phyloP scores from a whole-genome alignment of 768 basidiomycete genomes.

The Auricularia cornea region DNA sequence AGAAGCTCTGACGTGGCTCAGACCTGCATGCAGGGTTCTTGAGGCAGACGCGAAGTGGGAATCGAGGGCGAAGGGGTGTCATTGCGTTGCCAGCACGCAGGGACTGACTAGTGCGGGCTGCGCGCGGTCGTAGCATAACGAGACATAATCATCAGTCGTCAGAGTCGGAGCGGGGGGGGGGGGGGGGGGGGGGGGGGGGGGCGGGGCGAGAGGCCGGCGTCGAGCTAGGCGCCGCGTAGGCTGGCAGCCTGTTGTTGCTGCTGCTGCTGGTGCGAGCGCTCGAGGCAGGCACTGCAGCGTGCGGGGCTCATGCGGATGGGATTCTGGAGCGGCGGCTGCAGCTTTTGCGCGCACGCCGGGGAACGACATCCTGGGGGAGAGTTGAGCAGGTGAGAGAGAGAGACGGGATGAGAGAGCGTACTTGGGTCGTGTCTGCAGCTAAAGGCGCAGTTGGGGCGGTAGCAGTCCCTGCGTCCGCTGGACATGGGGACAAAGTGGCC shows the following conservation, averaged over 20 bases:
- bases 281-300: background rate
- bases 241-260: no score
- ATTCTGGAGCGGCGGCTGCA: background rate
- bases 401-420: background rate
- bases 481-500: background rate
- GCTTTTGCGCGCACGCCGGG: background rate
- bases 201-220: no score
- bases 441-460: background rate
- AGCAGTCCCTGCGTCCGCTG: background rate
- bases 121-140: background rate
- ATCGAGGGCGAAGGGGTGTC: background rate
- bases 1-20: no score
- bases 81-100: background rate
- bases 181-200: no score
- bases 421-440: background rate
- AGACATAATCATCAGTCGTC: background rate
- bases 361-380: background rate
- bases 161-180: no score
- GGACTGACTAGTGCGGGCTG: no score
- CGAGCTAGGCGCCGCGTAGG: background rate
- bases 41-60: background rate
- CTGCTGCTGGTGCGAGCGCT: background rate
- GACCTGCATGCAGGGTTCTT: no score
- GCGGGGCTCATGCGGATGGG: constrained; percentile 1
- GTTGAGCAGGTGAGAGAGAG: background rate